These are phyloP conservation scores for Draba incana DNA, from an alignment of 345 rosid species.

Conservation along the genomic window DNA sequence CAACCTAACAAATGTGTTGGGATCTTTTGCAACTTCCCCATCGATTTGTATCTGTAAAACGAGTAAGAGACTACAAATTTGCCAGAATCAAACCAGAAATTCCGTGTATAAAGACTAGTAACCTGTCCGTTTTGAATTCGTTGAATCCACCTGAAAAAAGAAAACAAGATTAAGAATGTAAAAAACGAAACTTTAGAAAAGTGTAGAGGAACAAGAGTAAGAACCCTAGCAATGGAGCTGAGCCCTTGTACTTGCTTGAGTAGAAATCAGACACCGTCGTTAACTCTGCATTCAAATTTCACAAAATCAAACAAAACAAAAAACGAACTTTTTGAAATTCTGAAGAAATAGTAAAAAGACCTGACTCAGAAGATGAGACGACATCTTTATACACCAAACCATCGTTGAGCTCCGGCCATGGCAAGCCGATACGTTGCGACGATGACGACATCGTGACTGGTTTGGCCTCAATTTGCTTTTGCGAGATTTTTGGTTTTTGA, in stretches of 20 bases:
- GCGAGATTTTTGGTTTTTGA: background rate
- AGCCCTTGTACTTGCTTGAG: slow-evolving; percentile 60
- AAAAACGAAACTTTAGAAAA: background rate
- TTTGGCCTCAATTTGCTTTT: background rate
- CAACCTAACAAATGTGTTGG: slow-evolving; percentile 59
- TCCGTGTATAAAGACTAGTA: background rate
- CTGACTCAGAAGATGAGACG: slow-evolving; percentile 58
- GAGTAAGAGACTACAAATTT: background rate
- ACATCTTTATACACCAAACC: slow-evolving; percentile 70
- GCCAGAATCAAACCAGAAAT: background rate
- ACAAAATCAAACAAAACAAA: background rate
- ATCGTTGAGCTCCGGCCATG: slow-evolving; percentile 82
- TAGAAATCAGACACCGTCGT: slow-evolving; percentile 61
- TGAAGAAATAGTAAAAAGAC: slow-evolving; percentile 37
- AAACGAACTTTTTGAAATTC: background rate
- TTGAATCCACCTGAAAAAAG: slow-evolving; percentile 74
- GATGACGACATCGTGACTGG: slow-evolving; percentile 25
- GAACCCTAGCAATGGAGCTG: slow-evolving; percentile 90
- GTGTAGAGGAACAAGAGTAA: slow-evolving; percentile 4
- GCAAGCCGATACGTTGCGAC: slow-evolving; percentile 51
- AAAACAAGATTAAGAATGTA: background rate
- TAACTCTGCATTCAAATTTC: slow-evolving; percentile 23
- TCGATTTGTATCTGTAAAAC: slow-evolving; percentile 62
- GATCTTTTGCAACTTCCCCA: slow-evolving; percentile 62
- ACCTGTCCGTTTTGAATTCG: slow-evolving; percentile 87